Base-by-base conservation (phyloP, 176 grass and related monocot genomes). In the Canna indica region DNA sequence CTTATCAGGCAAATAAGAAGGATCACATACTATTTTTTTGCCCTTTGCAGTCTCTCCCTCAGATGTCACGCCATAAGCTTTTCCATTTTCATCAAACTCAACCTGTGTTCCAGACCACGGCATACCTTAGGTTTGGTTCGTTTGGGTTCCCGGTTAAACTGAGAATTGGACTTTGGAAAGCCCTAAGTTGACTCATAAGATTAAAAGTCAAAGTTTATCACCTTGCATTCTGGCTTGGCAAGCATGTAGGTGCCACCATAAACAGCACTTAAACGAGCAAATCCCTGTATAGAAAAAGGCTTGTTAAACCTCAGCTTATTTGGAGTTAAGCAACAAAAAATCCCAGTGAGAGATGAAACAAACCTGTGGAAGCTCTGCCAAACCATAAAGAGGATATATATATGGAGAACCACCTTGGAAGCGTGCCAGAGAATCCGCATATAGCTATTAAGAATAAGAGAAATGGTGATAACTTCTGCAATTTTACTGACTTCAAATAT, bases 231-330 rank as follows among this genome's bases (percentile, higher is more conserved):
- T 80, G 86, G 82, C 65, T 99, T 99, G 86, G 88, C 90, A 44
- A 99, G 80, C 94, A 99, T 99, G 90, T 99, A 99, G 1, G 94
- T 99, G 42, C 94, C 89, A 71, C 94, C 89, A 61, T 99, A 99
- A 85, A 99, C 94, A 69, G 94, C 94, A 13, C 94, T 99, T 38
- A 99, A 41, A 78, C 94, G 94, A 72, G 94, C 94, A 88, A 99
- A 99, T 10, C 83, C 94, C 90, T 99, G 36, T 32, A 30, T 14
- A 3, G 8, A 31, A 70, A 16, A 33, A 32, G 13, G 9, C 17
- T 50, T 26, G 7, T 33, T 50, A 50, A 2, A 20, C 29, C 26
- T 45, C 17, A 33, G 12, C 28, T 18, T 31, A 31, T 24, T 22
- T 48, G 41, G 28, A 47, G 5, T 3, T 25, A 39, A 24, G 12